Evolutionary conservation across 345 rosid species (phyloP), one percentile per base, ranked within the genome.

Genomic region (Jatropha curcas): DNA sequence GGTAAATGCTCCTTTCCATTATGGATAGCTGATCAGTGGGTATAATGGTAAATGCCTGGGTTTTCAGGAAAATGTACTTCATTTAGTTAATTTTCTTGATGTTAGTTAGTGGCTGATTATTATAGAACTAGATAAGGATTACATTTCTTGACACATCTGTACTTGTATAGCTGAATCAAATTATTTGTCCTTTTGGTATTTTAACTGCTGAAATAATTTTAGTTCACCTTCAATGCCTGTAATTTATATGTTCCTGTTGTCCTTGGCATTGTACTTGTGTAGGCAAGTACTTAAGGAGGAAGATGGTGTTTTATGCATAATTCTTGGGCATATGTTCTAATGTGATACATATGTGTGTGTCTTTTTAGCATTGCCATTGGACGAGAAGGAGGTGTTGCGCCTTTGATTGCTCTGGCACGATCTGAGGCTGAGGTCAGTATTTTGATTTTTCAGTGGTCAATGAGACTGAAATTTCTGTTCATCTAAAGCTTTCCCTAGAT

Each of bases 331-430:
- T 65, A 25, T 55, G 12, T 35, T 57, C 35, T 77, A 33, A 43
- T 52, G 20, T 56, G 51, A 60, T 60, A 4, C 33, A 5, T 48
- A 8, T 16, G 56, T 51, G 51, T 65, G 74, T 58, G 56, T 77
- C 19, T 79, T 56, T 46, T 68, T 79, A 90, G 95, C 77, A 82
- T 88, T 78, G 91, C 92, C 13, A 90, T 90, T 76, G 95, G 92
- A 80, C 89, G 80, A 70, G 95, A 84, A 84, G 95, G 95, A 73
- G 95, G 95, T 28, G 89, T 90, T 74, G 86, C 88, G 1, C 95
- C 95, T 66, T 82, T 90, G 58, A 90, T 90, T 72, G 84, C 84
- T 17, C 84, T 90, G 50, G 92, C 95, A 65, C 84, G 82, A 76
- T 88, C 95, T 30, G 87, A 88, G 63, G 84, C 92, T 37, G 92